phyloP scores from a whole-genome alignment of 495 filamentous ascomycete species.

The Glonium stellatum region DNA sequence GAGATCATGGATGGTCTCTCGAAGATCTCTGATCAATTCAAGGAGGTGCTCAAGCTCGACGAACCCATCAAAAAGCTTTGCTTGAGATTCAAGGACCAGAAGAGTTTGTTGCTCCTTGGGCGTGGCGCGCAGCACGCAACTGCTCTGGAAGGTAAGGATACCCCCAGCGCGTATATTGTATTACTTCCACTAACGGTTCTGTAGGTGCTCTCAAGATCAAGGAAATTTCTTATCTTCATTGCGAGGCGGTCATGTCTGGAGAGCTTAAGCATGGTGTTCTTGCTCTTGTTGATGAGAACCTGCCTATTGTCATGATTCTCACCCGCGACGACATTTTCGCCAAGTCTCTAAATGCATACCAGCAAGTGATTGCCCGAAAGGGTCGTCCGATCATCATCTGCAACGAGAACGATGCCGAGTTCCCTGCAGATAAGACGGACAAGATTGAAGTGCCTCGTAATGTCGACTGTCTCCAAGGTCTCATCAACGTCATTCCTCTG shows the following conservation, averaged over 20 bases:
- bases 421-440: constrained; percentile 76
- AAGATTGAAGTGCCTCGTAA: constrained; percentile 97
- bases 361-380: constrained; percentile 92
- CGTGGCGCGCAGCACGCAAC: constrained; percentile 95
- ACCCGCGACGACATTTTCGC: constrained; percentile 92
- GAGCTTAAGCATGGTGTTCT: constrained; percentile 98
- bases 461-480: constrained; percentile 88
- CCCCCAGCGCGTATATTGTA: neutral
- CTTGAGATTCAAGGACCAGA: constrained; percentile 90
- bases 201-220: constrained; percentile 91
- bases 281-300: constrained; percentile 92
- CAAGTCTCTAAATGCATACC: constrained; percentile 97
- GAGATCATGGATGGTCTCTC: constrained; percentile 93
- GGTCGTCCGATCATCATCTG: constrained; percentile 98
- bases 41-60: constrained; percentile 80
- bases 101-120: constrained; percentile 85
- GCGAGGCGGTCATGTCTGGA: constrained; percentile 99
- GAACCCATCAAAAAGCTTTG: constrained; percentile 90
- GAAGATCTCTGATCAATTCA: constrained; percentile 85
- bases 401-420: constrained; percentile 84
- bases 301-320: constrained; percentile 99
- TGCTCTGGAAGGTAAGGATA: constrained; percentile 75
- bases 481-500: constrained; percentile 94
- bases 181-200: constrained; percentile 18
- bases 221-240: constrained; percentile 99